phyloP scores from a whole-genome alignment of 768 basidiomycete genomes.

The Termitomyces sp. region DNA sequence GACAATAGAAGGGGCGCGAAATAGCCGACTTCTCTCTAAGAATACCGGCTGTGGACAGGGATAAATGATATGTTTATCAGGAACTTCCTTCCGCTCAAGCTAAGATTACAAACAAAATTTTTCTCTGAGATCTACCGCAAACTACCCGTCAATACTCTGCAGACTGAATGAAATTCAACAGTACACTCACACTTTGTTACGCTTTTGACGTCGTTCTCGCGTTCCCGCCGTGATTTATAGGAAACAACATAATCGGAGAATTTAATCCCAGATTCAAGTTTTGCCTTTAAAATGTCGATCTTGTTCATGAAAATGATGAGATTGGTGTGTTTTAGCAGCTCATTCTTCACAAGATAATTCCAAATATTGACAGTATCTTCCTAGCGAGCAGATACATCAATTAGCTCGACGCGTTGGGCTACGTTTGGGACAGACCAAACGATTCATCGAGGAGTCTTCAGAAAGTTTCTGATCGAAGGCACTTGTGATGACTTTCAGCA shows the following conservation, averaged over 20 bases:
- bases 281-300: slow-evolving; percentile 66
- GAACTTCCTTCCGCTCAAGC: background rate
- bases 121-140: slow-evolving; percentile 31
- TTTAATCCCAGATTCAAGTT: slow-evolving; percentile 59
- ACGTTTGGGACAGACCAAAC: slow-evolving; percentile 36
- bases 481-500: slow-evolving; percentile 20
- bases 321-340: slow-evolving; percentile 64
- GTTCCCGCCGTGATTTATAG: slow-evolving; percentile 50
- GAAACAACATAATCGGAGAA: slow-evolving; percentile 67
- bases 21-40: slow-evolving; percentile 37
- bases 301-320: slow-evolving; percentile 82
- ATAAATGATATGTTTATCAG: background rate
- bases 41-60: slow-evolving; percentile 29
- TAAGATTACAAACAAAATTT: slow-evolving; percentile 36
- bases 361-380: slow-evolving; percentile 76
- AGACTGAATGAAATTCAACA: slow-evolving; percentile 1
- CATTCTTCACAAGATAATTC: slow-evolving; percentile 69
- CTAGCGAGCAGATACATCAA: slow-evolving; percentile 26
- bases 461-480: slow-evolving; percentile 66
- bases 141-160: background rate
- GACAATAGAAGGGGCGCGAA: slow-evolving; percentile 54
- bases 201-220: slow-evolving; percentile 58
- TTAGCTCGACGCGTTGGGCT: background rate
- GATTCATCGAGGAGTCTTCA: slow-evolving; percentile 60
- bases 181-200: slow-evolving; percentile 54